phyloP scores from a whole-genome alignment of 306 rosid species.

The Coriaria nepalensis region DNA sequence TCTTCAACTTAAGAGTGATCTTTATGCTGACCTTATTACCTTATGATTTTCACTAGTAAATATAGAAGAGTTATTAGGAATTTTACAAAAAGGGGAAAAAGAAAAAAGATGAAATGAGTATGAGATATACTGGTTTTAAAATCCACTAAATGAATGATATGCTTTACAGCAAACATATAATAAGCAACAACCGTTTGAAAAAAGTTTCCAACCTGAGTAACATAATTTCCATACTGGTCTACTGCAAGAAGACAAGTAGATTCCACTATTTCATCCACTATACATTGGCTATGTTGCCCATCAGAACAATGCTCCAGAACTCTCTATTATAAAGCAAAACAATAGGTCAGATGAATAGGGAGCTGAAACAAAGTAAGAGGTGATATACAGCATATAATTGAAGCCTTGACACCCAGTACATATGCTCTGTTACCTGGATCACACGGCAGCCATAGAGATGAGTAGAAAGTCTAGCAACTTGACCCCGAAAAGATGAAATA shows the following conservation, averaged over 20 bases:
- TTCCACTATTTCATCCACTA: constrained; percentile 49
- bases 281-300: constrained; percentile 29
- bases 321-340: constrained; percentile 23
- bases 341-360: constrained; percentile 2
- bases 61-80: too few relatives aligned
- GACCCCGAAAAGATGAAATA: constrained; percentile 40
- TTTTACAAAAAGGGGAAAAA: too few relatives aligned
- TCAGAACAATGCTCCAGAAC: constrained; percentile 59
- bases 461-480: constrained; percentile 38
- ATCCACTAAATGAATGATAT: too few relatives aligned
- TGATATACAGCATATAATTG: constrained; percentile 4
- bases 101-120: too few relatives aligned
- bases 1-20: too few relatives aligned
- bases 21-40: too few relatives aligned
- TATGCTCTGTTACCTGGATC: constrained; percentile 37
- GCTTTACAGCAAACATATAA: too few relatives aligned
- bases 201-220: constrained; percentile 40
- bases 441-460: constrained; percentile 78
- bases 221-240: constrained; percentile 70
- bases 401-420: constrained; percentile 5
- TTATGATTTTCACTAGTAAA: too few relatives aligned
- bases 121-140: too few relatives aligned
- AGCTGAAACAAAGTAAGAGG: constrained; percentile 6
- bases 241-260: constrained; percentile 44
- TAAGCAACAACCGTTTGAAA: neutral